Evolutionary conservation across 192 early-diverging fungal species (phyloP).

Genomic region (Linnemannia zychae): DNA sequence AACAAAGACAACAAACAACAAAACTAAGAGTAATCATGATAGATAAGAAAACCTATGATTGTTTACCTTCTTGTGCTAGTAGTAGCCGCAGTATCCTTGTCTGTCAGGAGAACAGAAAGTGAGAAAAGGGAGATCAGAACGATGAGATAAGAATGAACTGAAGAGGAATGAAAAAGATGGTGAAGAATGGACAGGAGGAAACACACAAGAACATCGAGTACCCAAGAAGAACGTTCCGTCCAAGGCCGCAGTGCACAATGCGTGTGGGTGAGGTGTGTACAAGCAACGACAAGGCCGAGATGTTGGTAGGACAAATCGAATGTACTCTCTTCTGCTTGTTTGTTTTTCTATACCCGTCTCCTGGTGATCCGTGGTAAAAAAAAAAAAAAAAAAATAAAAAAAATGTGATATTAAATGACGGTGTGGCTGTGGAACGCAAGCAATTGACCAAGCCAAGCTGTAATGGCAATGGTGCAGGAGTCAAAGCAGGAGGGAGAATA

Average conservation of each 20-base stretch:
- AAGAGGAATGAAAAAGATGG: neutral
- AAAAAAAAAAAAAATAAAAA: neutral
- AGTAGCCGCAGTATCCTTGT: neutral
- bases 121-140: neutral
- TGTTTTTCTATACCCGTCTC: constrained; percentile 4
- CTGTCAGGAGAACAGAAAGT: neutral
- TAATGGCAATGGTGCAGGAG: neutral
- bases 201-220: neutral
- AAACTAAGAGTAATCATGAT: neutral
- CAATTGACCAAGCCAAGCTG: neutral
- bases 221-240: too few relatives aligned
- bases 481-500: neutral
- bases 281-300: neutral
- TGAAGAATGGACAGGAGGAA: neutral
- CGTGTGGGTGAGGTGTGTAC: neutral
- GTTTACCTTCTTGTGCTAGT: neutral
- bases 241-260: too few relatives aligned
- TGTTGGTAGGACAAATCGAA: constrained; percentile 4
- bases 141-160: neutral
- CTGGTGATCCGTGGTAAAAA: neutral
- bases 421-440: too few relatives aligned
- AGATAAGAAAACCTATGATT: neutral
- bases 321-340: neutral
- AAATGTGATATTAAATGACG: too few relatives aligned
- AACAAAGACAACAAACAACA: neutral